Evolutionary conservation across 495 filamentous ascomycete genomes (phyloP).

Genomic region (Apodospora peruviana): DNA sequence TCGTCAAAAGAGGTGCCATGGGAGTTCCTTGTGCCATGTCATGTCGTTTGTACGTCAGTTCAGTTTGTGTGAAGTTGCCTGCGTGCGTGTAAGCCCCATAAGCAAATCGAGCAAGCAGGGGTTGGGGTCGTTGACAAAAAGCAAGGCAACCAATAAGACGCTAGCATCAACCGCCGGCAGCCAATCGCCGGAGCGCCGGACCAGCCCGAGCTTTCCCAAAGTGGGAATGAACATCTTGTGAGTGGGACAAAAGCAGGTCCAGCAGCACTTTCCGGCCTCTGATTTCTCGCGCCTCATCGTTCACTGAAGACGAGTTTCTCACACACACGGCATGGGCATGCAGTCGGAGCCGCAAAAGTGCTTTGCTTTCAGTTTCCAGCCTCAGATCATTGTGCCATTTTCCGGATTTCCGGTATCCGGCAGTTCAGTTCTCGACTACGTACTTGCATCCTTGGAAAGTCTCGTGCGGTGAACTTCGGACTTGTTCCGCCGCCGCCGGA

Average conservation of each 20-base stretch:
- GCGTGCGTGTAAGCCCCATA: neutral
- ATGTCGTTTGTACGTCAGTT: too few species aligned
- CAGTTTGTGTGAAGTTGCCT: neutral
- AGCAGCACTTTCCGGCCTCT: neutral
- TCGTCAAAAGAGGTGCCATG: neutral
- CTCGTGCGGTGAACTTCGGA: too few species aligned
- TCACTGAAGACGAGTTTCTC: too few species aligned
- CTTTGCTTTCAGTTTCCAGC: too few species aligned
- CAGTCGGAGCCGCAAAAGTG: too few species aligned
- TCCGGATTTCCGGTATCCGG: too few species aligned
- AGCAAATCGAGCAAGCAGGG: neutral
- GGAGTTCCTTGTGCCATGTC: too few species aligned
- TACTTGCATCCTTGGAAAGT: neutral
- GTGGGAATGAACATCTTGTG: neutral
- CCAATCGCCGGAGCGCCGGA: constrained; percentile 3
- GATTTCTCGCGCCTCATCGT: neutral
- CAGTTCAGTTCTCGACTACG: neutral
- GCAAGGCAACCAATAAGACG: constrained; percentile 15
- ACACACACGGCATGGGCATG: too few species aligned
- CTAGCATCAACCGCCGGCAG: neutral
- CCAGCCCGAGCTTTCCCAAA: neutral
- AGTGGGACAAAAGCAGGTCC: neutral
- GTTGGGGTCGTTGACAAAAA: too few species aligned
- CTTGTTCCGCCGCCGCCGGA: too few species aligned
- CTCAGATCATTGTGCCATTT: too few species aligned